Evolutionary conservation across 805 yeast species (phyloP).

Genomic region (Jamesozyma spencerorum): DNA sequence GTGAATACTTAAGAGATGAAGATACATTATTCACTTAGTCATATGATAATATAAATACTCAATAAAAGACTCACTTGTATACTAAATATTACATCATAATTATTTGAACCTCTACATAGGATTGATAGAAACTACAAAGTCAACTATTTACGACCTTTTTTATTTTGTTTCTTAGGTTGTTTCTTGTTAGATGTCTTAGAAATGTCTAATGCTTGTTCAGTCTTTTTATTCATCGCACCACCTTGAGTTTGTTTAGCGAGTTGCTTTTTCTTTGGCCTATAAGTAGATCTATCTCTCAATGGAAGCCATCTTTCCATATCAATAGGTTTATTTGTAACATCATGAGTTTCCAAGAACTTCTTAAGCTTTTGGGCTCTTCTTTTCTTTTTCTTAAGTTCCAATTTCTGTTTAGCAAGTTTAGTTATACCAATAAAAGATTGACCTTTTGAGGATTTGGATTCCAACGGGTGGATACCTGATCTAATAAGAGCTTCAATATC

Average conservation of each 20-base stretch:
- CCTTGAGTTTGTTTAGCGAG: conserved; percentile 51
- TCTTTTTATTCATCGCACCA: conserved; percentile 40
- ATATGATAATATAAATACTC: background rate
- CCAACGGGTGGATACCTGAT: conserved; percentile 17
- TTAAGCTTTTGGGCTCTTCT: conserved; percentile 16
- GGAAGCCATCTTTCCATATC: conserved; percentile 90
- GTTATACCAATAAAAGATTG: conserved; percentile 9
- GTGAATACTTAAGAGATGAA: conserved; percentile 96
- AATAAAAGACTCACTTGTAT: background rate
- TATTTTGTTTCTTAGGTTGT: conserved; percentile 9
- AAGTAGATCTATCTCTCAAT: conserved; percentile 71
- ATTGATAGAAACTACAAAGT: background rate
- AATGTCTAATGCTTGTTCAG: conserved; percentile 27
- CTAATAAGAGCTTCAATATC: conserved; percentile 17
- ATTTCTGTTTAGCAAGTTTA: conserved; percentile 26
- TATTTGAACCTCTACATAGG: background rate
- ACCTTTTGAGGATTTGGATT: conserved; percentile 6
- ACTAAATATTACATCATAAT: background rate
- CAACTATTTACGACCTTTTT: conserved; percentile 19
- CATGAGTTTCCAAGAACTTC: conserved; percentile 15
- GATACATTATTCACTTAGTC: conserved; percentile 79
- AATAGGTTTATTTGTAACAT: conserved; percentile 25
- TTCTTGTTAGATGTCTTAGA: conserved; percentile 11
- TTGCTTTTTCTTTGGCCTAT: conserved; percentile 62
- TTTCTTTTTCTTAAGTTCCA: conserved; percentile 16